A percentile compares a stretch with the other conserved stretches of the same genome.
Conservation (phyloP, 768 basidiomycete species). For the Russula sp. region DNA sequence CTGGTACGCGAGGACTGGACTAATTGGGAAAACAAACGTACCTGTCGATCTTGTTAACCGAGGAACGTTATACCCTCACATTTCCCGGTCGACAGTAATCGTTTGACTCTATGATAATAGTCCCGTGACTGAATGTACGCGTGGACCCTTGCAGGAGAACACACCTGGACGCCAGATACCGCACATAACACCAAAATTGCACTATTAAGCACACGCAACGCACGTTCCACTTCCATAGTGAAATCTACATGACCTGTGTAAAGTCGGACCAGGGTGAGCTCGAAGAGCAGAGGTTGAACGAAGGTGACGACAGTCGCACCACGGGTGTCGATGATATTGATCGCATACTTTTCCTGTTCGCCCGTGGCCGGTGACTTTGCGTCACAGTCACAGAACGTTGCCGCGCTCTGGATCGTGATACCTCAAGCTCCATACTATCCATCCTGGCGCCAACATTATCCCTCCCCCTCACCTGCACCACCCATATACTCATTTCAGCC, state of each 20-base stretch:
- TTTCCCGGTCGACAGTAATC: constrained; percentile 61
- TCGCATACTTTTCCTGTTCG: constrained; percentile 75
- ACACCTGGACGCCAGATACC: too few species aligned
- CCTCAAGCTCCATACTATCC: constrained; percentile 99
- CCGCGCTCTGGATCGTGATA: constrained; percentile 87
- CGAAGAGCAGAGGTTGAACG: not conserved
- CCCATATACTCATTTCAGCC: not conserved
- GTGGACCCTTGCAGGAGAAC: too few species aligned
- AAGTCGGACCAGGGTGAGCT: not conserved
- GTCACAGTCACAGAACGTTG: constrained; percentile 74
- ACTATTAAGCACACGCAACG: constrained; percentile 30
- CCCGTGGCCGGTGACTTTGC: constrained; percentile 54
- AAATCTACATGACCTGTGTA: constrained; percentile 97
- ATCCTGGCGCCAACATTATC: constrained; percentile 99
- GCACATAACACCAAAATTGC: too few species aligned
- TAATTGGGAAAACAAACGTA: too few species aligned
- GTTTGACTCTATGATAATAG: constrained; percentile 43
- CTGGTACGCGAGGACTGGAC: constrained; percentile 47
- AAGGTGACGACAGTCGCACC: constrained; percentile 40
- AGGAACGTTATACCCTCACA: constrained; percentile 95
- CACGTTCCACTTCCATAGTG: constrained; percentile 98
- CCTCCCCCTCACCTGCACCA: constrained; percentile 68
- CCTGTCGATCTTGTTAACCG: constrained; percentile 83
- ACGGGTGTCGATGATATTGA: constrained; percentile 99
- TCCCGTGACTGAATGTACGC: constrained; percentile 29